Evolutionary conservation across 192 early-diverging fungal species (phyloP).

Genomic region (Geosiphon pyriformis): DNA sequence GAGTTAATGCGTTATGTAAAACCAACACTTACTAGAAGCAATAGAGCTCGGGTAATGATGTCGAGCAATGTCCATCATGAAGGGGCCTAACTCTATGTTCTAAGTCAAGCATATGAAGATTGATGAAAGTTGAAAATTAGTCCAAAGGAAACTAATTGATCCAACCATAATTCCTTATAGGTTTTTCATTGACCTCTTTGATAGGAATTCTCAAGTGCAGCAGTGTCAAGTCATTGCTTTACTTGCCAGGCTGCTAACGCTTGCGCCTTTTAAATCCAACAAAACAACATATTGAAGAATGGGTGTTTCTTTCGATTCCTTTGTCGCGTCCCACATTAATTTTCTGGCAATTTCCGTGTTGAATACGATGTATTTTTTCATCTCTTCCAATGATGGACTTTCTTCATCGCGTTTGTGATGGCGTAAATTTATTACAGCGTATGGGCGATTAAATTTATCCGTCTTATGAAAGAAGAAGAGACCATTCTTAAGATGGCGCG

Average conservation of each 20-base stretch:
- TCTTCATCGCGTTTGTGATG: slow-evolving; percentile 18
- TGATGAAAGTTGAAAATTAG: no score
- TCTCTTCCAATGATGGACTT: slow-evolving; percentile 12
- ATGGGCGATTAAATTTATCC: slow-evolving; percentile 33
- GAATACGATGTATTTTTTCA: slow-evolving; percentile 37
- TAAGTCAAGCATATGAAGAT: not conserved
- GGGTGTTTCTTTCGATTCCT: slow-evolving; percentile 17
- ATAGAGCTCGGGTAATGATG: slow-evolving; percentile 19
- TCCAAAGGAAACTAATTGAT: no score
- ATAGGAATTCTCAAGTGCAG: no score
- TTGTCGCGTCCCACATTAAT: slow-evolving; percentile 31
- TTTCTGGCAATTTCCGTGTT: slow-evolving; percentile 38
- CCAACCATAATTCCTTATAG: no score
- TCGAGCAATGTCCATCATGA: slow-evolving; percentile 12
- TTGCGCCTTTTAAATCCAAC: slow-evolving; percentile 21
- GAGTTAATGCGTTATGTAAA: not conserved
- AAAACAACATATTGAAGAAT: slow-evolving; percentile 17
- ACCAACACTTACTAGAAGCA: slow-evolving; percentile 8
- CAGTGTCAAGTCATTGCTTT: no score
- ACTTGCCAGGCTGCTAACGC: slow-evolving; percentile 17
- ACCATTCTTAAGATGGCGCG: slow-evolving; percentile 26
- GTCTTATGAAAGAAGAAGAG: slow-evolving; percentile 39
- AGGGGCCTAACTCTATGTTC: slow-evolving; percentile 7
- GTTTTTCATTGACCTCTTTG: no score
- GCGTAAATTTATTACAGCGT: slow-evolving; percentile 33